Conservation (phyloP, 1,284 basidiomycete genomes). For the Malassezia restricta region DNA sequence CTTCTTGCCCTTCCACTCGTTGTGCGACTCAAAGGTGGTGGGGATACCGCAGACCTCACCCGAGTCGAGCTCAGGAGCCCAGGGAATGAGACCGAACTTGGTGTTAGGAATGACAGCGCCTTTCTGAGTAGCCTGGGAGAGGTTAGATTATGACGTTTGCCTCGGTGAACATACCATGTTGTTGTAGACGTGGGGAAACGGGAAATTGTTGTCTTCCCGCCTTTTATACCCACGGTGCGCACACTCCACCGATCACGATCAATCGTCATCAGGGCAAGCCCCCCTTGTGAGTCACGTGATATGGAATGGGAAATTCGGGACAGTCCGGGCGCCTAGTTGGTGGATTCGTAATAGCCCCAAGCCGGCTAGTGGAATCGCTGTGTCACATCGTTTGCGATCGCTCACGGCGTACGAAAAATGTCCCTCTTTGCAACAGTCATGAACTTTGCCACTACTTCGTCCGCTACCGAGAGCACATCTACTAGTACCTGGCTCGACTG, state of each 20-base stretch:
- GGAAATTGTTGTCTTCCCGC: neutral
- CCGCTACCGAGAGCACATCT: constrained; percentile 1
- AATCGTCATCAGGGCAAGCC: neutral
- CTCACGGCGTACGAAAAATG: constrained; percentile 5
- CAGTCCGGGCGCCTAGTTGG: constrained; percentile 10
- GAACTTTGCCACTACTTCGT: constrained; percentile 5
- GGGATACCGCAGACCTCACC: constrained; percentile 44
- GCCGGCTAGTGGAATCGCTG: neutral
- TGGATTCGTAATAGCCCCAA: neutral
- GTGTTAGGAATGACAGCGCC: constrained; percentile 58
- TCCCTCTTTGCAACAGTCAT: constrained; percentile 11
- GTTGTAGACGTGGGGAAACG: neutral
- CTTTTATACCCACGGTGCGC: neutral
- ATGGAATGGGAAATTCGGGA: constrained; percentile 16
- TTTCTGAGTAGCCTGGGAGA: neutral
- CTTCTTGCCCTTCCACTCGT: constrained; percentile 67
- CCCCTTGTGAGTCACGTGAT: constrained; percentile 13
- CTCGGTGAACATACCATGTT: neutral
- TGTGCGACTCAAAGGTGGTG: constrained; percentile 50
- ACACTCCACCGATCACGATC: neutral
- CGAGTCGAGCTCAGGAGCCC: constrained; percentile 57
- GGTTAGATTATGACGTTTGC: neutral
- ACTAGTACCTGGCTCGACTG: constrained; percentile 25
- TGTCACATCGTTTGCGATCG: constrained; percentile 1
- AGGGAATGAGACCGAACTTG: constrained; percentile 58